phyloP scores from a whole-genome alignment of 192 early-diverging fungal genomes.

The Ambispora gerdemannii region DNA sequence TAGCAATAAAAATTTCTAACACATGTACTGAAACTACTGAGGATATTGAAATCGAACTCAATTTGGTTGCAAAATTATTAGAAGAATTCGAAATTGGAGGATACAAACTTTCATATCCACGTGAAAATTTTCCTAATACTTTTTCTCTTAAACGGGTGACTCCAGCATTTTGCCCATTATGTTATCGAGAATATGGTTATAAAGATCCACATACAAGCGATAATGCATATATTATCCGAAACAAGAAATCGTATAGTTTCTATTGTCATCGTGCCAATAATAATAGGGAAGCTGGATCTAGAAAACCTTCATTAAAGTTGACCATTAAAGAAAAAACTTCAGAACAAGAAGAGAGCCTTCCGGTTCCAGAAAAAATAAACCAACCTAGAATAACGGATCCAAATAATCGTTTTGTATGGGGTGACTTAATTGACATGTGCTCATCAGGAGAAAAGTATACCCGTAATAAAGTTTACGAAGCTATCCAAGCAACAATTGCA shows the following conservation, averaged over 20 bases:
- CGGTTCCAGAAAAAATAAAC: neutral
- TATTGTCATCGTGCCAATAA: constrained; percentile 1
- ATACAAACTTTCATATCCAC: neutral
- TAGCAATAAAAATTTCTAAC: neutral
- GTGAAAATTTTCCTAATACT: neutral
- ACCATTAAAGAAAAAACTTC: neutral
- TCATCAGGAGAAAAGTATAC: neutral
- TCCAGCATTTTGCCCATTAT: neutral
- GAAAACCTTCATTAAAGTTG: neutral
- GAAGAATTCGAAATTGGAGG: neutral
- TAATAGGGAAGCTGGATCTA: neutral
- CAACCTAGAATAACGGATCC: no score
- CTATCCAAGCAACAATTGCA: neutral
- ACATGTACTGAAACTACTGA: neutral
- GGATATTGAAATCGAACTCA: neutral
- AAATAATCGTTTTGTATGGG: no score
- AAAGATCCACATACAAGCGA: no score
- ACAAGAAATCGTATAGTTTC: neutral
- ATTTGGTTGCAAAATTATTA: constrained; percentile 5
- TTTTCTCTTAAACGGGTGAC: neutral
- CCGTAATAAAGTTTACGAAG: neutral
- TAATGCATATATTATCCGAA: neutral
- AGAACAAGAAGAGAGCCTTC: neutral
- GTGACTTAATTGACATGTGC: neutral
- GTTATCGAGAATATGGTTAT: neutral